Percentiles rank a stretch among this genome's conserved stretches.
Evolutionary conservation across 495 filamentous ascomycete species (phyloP).

Genomic region (Oleoguttula mirabilis): DNA sequence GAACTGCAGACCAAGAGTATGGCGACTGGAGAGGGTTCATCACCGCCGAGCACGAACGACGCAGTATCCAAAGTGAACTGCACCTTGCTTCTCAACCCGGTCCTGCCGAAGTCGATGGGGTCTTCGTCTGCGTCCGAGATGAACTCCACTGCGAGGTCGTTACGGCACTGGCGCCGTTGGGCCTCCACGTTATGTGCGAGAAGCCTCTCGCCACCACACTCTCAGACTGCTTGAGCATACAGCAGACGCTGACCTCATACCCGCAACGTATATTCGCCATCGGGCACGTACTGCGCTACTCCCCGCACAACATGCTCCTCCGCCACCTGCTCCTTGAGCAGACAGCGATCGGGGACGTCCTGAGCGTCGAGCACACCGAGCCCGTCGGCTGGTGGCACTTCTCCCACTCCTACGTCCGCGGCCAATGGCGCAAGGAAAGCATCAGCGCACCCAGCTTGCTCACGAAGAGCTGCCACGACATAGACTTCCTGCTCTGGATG

Average conservation of each 20-base stretch:
- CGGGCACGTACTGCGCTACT: slow-evolving; percentile 51
- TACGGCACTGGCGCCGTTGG: slow-evolving; percentile 50
- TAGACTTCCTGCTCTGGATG: slow-evolving; percentile 85
- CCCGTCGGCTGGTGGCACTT: slow-evolving; percentile 98
- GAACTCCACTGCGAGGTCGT: slow-evolving; percentile 77
- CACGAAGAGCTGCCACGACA: slow-evolving; percentile 90
- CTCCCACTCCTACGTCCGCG: slow-evolving; percentile 80
- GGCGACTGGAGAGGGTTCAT: slow-evolving; percentile 62
- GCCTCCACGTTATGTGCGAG: slow-evolving; percentile 82
- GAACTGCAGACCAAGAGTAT: slow-evolving; percentile 50
- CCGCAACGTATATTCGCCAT: slow-evolving; percentile 60
- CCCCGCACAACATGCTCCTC: slow-evolving; percentile 78
- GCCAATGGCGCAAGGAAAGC: slow-evolving; percentile 81
- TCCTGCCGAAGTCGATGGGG: slow-evolving; percentile 51
- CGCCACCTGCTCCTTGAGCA: slow-evolving; percentile 64
- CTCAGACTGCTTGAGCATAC: slow-evolving; percentile 61
- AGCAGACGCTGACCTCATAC: slow-evolving; percentile 38
- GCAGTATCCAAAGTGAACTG: slow-evolving; percentile 25
- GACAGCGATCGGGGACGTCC: slow-evolving; percentile 66
- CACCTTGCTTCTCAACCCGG: slow-evolving; percentile 3
- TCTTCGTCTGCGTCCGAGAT: slow-evolving; percentile 80
- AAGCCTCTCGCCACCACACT: slow-evolving; percentile 80
- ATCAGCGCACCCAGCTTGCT: slow-evolving; percentile 64
- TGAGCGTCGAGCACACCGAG: slow-evolving; percentile 82
- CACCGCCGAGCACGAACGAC: slow-evolving; percentile 46